Evolutionary conservation across 1,284 basidiomycete genomes (phyloP).

Genomic region (Trichosporon ovoides): DNA sequence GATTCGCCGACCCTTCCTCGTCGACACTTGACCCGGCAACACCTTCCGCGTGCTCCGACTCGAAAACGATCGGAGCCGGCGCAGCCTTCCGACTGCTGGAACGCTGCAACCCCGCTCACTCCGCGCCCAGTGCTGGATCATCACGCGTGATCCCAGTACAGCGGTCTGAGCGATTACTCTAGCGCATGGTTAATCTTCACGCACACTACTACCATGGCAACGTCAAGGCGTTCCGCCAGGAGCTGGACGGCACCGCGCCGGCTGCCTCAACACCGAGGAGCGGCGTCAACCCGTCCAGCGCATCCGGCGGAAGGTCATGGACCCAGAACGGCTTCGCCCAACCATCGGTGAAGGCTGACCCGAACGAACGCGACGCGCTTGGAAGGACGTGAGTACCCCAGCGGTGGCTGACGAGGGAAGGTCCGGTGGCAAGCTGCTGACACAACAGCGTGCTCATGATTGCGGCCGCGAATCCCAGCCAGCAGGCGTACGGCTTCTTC

Average conservation of each 20-base stretch:
- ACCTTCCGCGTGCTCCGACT: not conserved
- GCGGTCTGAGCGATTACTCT: slow-evolving; percentile 13
- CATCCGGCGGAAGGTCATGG: slow-evolving; percentile 60
- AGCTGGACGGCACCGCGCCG: slow-evolving; percentile 57
- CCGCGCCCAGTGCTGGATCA: slow-evolving; percentile 4
- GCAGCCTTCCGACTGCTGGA: not conserved
- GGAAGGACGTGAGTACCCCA: slow-evolving; percentile 47
- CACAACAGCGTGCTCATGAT: slow-evolving; percentile 78
- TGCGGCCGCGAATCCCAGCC: slow-evolving; percentile 59
- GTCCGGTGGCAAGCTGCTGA: slow-evolving; percentile 20
- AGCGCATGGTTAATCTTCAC: slow-evolving; percentile 61
- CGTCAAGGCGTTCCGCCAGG: slow-evolving; percentile 73
- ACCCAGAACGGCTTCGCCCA: slow-evolving; percentile 54
- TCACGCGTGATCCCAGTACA: not conserved
- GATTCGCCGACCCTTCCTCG: no score
- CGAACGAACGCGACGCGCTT: slow-evolving; percentile 44
- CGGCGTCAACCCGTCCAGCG: slow-evolving; percentile 34
- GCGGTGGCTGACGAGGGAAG: slow-evolving; percentile 63
- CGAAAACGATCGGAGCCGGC: slow-evolving; percentile 3
- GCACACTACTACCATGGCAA: slow-evolving; percentile 68
- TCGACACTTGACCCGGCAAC: not conserved
- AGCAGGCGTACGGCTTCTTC: slow-evolving; percentile 71
- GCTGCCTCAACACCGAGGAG: slow-evolving; percentile 36
- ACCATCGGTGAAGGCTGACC: slow-evolving; percentile 36
- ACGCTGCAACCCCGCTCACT: slow-evolving; percentile 4